Base-by-base conservation (phyloP, 345 rosid genomes). In the Erodium maritimum region DNA sequence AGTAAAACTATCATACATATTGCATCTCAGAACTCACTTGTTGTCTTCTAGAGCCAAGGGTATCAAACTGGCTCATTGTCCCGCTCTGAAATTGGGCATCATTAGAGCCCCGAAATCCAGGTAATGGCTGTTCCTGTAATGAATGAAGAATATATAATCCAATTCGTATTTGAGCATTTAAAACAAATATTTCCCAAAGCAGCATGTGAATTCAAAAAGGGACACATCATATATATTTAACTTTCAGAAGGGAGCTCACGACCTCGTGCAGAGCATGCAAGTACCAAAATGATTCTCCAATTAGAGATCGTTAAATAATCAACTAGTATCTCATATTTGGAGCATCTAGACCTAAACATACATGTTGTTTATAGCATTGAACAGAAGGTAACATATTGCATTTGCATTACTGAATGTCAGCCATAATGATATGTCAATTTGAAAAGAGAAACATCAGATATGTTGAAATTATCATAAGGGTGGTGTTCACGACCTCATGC, bases 101-200 rank as follows among this genome's bases (percentile, higher is more conserved):
- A 65, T 83, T 83, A 19, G 59, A 48, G 60, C 84, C 88, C 50
- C 70, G 71, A 61, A 79, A 72, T 58, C 71, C 84, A 46, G 76
- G 64, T 75, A 80, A 71, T 12, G 60, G 79, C 37, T 93, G 94
- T 96, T 93, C 72, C 19, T 16, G 20, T 73, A 51, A 14, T 66
- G 46, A 52, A 52, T 61, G 67, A 64, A 65, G 19, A 16, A 19
- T 25, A 58, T 25, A 25, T 25, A 25, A 7, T 25, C 33, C 7
- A 25, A 7, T 25, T 25, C 33, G 7, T 7, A 25, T 7, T 25
- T 7, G 33, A 25, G 3, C 33, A 25, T 2, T 25, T 25, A 25
- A 25, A 25, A 25, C 33, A 25, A 25, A 7, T 25, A 7, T 3
- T 25, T 25, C 33, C 3, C 3, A 25, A 25, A 25, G 33, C 33